Conservation (phyloP, 2,329 filamentous ascomycete species). For the Exophiala sideris region DNA sequence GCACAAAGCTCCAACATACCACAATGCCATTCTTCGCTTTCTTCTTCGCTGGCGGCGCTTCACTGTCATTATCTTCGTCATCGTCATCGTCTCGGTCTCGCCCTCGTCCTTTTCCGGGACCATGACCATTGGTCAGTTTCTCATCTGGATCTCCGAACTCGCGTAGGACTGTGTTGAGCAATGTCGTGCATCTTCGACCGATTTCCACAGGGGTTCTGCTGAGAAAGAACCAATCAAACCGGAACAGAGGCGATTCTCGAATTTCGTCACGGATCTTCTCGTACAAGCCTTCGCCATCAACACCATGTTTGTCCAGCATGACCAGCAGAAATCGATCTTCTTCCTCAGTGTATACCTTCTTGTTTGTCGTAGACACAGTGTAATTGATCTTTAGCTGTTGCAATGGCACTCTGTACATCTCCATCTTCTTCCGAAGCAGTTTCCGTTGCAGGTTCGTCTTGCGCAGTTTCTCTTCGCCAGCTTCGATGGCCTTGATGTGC, state of each 20-base stretch:
- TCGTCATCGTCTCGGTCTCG: constrained; percentile 67
- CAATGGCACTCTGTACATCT: constrained; percentile 91
- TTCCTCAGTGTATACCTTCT: constrained; percentile 98
- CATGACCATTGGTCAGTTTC: constrained; percentile 56
- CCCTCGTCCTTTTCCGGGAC: constrained; percentile 63
- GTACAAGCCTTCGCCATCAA: constrained; percentile 86
- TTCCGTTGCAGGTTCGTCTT: constrained; percentile 91
- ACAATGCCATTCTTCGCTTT: constrained; percentile 79
- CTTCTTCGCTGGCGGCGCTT: constrained; percentile 87
- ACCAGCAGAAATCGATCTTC: constrained; percentile 95
- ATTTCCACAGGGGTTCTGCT: constrained; percentile 91
- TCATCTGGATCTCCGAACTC: constrained; percentile 74
- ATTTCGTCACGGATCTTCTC: constrained; percentile 97
- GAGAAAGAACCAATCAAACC: constrained; percentile 99
- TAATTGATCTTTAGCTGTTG: constrained; percentile 99
- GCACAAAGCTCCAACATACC: constrained; percentile 47
- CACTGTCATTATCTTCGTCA: constrained; percentile 77
- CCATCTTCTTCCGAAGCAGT: constrained; percentile 91
- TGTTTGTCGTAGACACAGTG: constrained; percentile 97
- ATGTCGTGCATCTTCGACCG: constrained; percentile 84
- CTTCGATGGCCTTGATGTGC: constrained; percentile 83
- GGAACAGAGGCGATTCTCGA: constrained; percentile 86
- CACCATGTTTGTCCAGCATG: constrained; percentile 84
- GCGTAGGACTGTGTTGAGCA: constrained; percentile 89
- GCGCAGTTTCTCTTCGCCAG: constrained; percentile 83